phyloP scores from a whole-genome alignment of 1,284 basidiomycete genomes.

The Kwoniella shivajii region DNA sequence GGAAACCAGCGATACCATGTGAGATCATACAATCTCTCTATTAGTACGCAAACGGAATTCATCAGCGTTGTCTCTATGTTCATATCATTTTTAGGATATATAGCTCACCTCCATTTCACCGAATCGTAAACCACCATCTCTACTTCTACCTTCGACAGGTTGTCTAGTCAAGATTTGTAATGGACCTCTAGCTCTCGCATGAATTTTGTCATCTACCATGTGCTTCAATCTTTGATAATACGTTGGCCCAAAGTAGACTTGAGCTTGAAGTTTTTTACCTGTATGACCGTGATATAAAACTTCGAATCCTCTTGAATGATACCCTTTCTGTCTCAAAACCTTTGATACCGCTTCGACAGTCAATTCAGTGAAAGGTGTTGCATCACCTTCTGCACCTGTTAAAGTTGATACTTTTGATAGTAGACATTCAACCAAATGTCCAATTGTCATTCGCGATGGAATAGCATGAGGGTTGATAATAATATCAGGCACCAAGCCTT shows the following conservation, averaged over 20 bases:
- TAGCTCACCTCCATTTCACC: constrained; percentile 90
- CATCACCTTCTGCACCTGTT: constrained; percentile 95
- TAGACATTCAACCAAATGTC: constrained; percentile 98
- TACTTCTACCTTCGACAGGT: constrained; percentile 97
- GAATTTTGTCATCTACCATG: constrained; percentile 99
- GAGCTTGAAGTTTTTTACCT: constrained; percentile 93
- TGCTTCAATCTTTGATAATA: constrained; percentile 99
- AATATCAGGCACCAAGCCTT: constrained; percentile 94
- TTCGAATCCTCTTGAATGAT: constrained; percentile 94
- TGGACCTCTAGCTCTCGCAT: constrained; percentile 94
- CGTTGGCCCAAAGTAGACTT: constrained; percentile 97
- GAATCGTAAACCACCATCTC: constrained; percentile 98
- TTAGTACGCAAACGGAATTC: too few relatives aligned
- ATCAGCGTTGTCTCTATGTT: background rate
- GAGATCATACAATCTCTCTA: constrained; percentile 92
- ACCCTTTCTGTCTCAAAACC: constrained; percentile 78
- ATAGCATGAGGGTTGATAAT: constrained; percentile 99
- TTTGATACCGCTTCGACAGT: constrained; percentile 93
- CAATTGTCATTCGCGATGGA: constrained; percentile 99
- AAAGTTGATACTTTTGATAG: constrained; percentile 95
- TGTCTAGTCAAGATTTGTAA: constrained; percentile 97
- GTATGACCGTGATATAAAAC: constrained; percentile 99
- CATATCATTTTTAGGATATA: too few relatives aligned
- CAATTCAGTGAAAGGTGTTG: constrained; percentile 96
- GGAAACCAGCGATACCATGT: constrained; percentile 96